These are phyloP conservation scores for Eucalyptus marginata DNA, from an alignment of 345 rosid genomes.

Conservation along the genomic window DNA sequence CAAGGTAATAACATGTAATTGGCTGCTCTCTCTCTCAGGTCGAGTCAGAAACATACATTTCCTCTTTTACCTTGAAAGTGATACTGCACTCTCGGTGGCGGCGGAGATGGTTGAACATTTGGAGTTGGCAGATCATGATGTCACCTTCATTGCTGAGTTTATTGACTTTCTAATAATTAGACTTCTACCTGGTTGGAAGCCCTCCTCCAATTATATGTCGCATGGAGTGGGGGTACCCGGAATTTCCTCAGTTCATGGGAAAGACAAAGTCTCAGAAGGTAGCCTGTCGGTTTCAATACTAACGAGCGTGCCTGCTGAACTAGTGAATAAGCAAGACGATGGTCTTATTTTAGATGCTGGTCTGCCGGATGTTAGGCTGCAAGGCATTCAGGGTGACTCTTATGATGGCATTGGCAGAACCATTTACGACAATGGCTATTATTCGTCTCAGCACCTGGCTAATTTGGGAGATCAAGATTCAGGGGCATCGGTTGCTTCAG, in stretches of 20 bases:
- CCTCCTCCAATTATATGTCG: constrained; percentile 2
- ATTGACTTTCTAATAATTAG: constrained; percentile 50
- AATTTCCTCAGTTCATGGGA: neutral
- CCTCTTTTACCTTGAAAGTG: constrained; percentile 54
- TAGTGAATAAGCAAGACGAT: neutral
- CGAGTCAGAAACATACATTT: constrained; percentile 54
- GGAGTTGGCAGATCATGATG: constrained; percentile 58
- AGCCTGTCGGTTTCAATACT: constrained; percentile 14
- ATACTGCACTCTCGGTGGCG: constrained; percentile 58
- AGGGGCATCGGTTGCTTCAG: constrained; percentile 21
- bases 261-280: neutral
- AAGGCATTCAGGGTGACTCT: neutral
- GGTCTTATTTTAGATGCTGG: neutral
- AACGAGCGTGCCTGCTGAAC: constrained; percentile 1
- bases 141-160: constrained; percentile 55
- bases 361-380: neutral
- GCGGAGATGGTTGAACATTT: constrained; percentile 80
- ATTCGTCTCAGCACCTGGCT: constrained; percentile 11
- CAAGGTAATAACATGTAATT: neutral
- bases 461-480: constrained; percentile 25
- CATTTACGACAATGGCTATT: neutral
- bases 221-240: constrained; percentile 7
- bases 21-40: constrained; percentile 13
- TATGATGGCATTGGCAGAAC: neutral
- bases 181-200: constrained; percentile 39